Evolutionary conservation across 768 basidiomycete species (phyloP).

Genomic region (Clitopilus passeckerianus): DNA sequence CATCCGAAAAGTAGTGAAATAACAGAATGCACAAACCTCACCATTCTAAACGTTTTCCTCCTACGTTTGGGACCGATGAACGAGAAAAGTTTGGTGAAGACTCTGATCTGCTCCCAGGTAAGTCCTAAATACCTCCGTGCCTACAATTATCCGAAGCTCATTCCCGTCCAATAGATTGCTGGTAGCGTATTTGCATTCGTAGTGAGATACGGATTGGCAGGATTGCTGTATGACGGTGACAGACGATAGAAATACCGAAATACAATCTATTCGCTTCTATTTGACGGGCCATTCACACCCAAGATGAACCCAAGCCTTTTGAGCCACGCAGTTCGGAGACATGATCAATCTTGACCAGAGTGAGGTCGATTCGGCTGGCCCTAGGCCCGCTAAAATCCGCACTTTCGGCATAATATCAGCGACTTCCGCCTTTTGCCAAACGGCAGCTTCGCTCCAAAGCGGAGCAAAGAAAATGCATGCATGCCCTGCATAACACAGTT

Average conservation of each 20-base stretch:
- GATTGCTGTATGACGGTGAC: slow-evolving; percentile 89
- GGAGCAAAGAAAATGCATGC: neutral
- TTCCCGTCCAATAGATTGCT: slow-evolving; percentile 39
- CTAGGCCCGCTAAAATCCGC: neutral
- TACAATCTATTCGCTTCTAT: slow-evolving; percentile 2
- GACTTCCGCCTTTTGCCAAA: neutral
- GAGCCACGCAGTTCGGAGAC: neutral
- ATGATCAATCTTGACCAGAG: neutral
- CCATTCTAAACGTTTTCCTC: slow-evolving; percentile 84
- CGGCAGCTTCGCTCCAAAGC: neutral
- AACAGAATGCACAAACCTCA: slow-evolving; percentile 79
- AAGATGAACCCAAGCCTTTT: neutral
- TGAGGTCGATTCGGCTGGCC: neutral
- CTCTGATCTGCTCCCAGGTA: slow-evolving; percentile 74
- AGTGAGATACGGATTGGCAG: slow-evolving; percentile 86
- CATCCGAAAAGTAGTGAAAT: slow-evolving; percentile 55
- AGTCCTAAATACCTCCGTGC: slow-evolving; percentile 5
- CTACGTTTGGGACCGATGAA: slow-evolving; percentile 78
- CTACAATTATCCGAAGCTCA: neutral
- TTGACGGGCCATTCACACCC: neutral
- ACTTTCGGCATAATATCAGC: neutral
- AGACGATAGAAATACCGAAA: slow-evolving; percentile 48
- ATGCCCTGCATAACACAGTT: neutral
- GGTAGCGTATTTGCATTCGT: slow-evolving; percentile 82
- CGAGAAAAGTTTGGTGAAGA: slow-evolving; percentile 74